A percentile compares a stretch with the other conserved stretches of the same genome.
Evolutionary conservation across 768 basidiomycete species (phyloP).

Genomic region (Kwoniella botswanensis): DNA sequence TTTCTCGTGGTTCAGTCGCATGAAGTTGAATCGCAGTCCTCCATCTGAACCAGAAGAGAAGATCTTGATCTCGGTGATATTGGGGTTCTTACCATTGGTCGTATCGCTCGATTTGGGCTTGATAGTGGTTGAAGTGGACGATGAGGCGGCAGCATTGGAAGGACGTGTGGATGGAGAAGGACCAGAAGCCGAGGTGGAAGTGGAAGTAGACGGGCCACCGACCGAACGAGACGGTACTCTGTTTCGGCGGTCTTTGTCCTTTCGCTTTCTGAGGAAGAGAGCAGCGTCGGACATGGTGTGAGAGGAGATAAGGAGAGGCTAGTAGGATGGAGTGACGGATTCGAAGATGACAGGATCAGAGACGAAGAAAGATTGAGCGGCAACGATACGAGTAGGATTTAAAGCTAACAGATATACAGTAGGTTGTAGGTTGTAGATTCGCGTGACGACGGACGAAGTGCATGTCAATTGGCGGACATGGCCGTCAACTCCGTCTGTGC

Average conservation of each 20-base stretch:
- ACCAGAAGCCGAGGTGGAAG: slow-evolving; percentile 1
- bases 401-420: background rate
- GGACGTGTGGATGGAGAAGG: background rate
- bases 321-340: background rate
- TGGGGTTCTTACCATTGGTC: slow-evolving; percentile 9
- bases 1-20: slow-evolving; percentile 38
- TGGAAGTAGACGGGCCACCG: slow-evolving; percentile 3
- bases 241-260: slow-evolving; percentile 37
- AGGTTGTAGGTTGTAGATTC: background rate
- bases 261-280: slow-evolving; percentile 49
- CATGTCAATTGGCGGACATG: no score
- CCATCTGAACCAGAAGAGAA: slow-evolving; percentile 31
- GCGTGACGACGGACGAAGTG: background rate
- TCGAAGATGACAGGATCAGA: background rate
- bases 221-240: slow-evolving; percentile 14
- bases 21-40: slow-evolving; percentile 42
- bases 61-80: slow-evolving; percentile 44
- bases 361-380: background rate
- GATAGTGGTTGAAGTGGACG: background rate
- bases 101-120: slow-evolving; percentile 20
- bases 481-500: background rate
- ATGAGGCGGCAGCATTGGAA: slow-evolving; percentile 1
- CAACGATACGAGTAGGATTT: no score
- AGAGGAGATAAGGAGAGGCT: background rate
- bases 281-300: slow-evolving; percentile 38